A percentile compares a stretch with the other conserved stretches of the same genome.
phyloP scores from a whole-genome alignment of 306 rosid genomes.

The Ceratonia siliqua region DNA sequence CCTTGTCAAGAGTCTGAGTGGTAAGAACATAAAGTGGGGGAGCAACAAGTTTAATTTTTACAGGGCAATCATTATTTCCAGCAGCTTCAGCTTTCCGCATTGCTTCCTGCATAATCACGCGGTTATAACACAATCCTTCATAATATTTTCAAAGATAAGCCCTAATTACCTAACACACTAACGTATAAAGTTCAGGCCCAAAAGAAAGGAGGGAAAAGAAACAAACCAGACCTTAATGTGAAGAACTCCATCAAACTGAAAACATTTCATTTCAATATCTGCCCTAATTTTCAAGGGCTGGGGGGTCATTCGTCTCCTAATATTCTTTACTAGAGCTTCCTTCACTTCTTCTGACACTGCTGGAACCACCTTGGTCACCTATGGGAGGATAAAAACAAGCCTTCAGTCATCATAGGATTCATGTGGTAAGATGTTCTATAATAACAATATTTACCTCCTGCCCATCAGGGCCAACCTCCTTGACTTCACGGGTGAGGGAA shows the following conservation, averaged over 20 bases:
- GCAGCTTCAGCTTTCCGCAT: slow-evolving; percentile 96
- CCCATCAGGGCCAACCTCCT: slow-evolving; percentile 76
- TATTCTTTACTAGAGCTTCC: slow-evolving; percentile 74
- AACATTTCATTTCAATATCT: slow-evolving; percentile 94
- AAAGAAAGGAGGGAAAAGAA: not conserved
- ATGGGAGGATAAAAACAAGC: slow-evolving; percentile 3
- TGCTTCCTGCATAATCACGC: slow-evolving; percentile 66
- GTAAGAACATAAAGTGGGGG: slow-evolving; percentile 96
- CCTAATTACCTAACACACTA: not conserved
- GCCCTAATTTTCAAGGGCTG: slow-evolving; percentile 96
- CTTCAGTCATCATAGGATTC: slow-evolving; percentile 11
- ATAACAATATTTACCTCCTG: slow-evolving; percentile 65
- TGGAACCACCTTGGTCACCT: slow-evolving; percentile 85
- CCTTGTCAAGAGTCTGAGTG: slow-evolving; percentile 99
- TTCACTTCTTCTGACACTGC: slow-evolving; percentile 88
- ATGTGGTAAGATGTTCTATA: not conserved
- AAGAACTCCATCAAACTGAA: slow-evolving; percentile 95
- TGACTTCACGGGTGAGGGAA: slow-evolving; percentile 79
- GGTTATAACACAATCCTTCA: not conserved
- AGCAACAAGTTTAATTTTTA: slow-evolving; percentile 96
- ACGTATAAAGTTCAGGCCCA: slow-evolving; percentile 18
- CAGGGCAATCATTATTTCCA: slow-evolving; percentile 91
- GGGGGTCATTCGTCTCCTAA: slow-evolving; percentile 95
- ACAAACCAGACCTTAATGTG: slow-evolving; percentile 72
- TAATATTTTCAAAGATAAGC: not conserved